Evolutionary conservation across 192 early-diverging fungal species (phyloP).

Genomic region (Lobosporangium transversale): DNA sequence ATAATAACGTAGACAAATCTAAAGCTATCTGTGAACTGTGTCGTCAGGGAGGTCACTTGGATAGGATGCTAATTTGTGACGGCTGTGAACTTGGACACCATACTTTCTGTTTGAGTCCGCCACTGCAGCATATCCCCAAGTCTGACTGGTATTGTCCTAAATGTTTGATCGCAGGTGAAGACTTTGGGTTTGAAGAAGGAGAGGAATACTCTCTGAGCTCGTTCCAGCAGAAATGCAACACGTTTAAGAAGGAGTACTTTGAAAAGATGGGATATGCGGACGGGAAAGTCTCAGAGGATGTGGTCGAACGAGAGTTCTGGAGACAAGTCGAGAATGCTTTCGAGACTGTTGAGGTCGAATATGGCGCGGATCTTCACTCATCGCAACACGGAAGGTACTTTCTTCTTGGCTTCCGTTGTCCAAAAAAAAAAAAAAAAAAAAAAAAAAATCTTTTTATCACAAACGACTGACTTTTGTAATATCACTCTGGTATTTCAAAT

Average conservation of each 20-base stretch:
- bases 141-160: slow-evolving; percentile 89
- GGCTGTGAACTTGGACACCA: slow-evolving; percentile 82
- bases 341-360: slow-evolving; percentile 93
- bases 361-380: slow-evolving; percentile 95
- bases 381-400: slow-evolving; percentile 86
- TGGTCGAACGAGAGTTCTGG: slow-evolving; percentile 95
- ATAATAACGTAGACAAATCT: slow-evolving; percentile 22
- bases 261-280: slow-evolving; percentile 55
- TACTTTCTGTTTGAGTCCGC: slow-evolving; percentile 74
- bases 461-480: too few relatives aligned
- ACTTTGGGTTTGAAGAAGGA: slow-evolving; percentile 96
- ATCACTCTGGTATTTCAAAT: too few relatives aligned
- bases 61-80: slow-evolving; percentile 81
- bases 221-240: slow-evolving; percentile 82
- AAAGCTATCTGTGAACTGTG: slow-evolving; percentile 62
- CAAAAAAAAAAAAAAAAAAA: too few relatives aligned
- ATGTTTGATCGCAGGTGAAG: slow-evolving; percentile 80
- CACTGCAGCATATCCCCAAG: slow-evolving; percentile 59
- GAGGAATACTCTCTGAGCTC: slow-evolving; percentile 77
- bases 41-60: slow-evolving; percentile 58
- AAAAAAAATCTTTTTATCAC: too few relatives aligned
- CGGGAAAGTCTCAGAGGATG: slow-evolving; percentile 66
- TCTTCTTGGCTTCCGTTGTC: too few relatives aligned
- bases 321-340: slow-evolving; percentile 85
- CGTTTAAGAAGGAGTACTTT: slow-evolving; percentile 86